phyloP scores from a whole-genome alignment of 345 rosid genomes.

The Eucalyptus erythrocorys region DNA sequence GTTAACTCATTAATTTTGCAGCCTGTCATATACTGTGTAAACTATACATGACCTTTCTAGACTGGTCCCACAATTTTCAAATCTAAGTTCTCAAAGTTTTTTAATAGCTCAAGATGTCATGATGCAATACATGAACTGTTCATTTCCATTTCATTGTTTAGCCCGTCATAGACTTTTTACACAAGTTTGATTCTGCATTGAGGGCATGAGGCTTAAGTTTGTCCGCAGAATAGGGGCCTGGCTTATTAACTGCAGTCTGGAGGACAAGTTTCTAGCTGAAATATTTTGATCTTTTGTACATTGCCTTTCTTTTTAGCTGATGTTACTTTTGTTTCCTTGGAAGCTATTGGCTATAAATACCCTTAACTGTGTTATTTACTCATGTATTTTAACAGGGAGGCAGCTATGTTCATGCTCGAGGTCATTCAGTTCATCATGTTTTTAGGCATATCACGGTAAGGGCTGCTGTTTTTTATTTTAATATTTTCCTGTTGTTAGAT shows the following conservation, averaged over 20 bases:
- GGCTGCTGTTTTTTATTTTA: background rate
- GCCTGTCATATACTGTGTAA: background rate
- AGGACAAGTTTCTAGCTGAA: background rate
- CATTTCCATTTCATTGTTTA: background rate
- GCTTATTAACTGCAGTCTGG: background rate
- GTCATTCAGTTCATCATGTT: conserved; percentile 55
- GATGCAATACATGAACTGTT: background rate
- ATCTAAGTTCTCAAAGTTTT: background rate
- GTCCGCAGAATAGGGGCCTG: background rate
- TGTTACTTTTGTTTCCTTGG: background rate
- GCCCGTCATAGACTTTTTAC: background rate
- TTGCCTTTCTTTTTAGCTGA: background rate
- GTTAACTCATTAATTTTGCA: background rate
- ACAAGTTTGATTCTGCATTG: background rate
- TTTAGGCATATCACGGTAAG: conserved; percentile 68
- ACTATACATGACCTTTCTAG: background rate
- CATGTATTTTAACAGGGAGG: conserved; percentile 52
- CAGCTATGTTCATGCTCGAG: conserved; percentile 73
- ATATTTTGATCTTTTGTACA: background rate
- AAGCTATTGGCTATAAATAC: background rate
- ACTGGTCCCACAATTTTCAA: background rate
- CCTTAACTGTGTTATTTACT: background rate
- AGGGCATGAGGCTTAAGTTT: background rate
- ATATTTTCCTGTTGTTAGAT: background rate
- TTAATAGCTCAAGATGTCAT: background rate